phyloP scores from a whole-genome alignment of 208 protist species.

The Lotmaria passim region DNA sequence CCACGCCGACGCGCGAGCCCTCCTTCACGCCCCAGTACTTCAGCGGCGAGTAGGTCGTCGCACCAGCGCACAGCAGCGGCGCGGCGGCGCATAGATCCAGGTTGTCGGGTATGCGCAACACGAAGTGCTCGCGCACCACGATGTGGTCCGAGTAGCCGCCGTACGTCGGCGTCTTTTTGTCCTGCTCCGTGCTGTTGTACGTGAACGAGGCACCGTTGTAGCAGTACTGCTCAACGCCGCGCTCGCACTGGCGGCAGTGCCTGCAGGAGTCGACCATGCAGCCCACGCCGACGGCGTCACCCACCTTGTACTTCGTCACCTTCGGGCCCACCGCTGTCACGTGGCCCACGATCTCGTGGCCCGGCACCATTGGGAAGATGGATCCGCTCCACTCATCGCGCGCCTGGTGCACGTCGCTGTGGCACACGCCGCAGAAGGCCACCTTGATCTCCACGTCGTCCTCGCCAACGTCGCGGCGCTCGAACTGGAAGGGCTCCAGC shows the following conservation, averaged over 20 bases:
- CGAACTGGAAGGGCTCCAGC: constrained; percentile 56
- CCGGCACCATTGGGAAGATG: constrained; percentile 70
- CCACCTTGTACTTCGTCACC: constrained; percentile 83
- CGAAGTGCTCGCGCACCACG: constrained; percentile 69
- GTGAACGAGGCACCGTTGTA: constrained; percentile 48
- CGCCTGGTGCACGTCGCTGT: constrained; percentile 76
- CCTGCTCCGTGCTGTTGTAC: constrained; percentile 54
- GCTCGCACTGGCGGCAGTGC: constrained; percentile 63
- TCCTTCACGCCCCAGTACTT: constrained; percentile 64
- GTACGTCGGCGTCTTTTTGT: constrained; percentile 48
- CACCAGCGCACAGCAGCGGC: constrained; percentile 90
- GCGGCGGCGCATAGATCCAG: constrained; percentile 65
- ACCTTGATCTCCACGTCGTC: constrained; percentile 78
- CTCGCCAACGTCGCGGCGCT: constrained; percentile 39
- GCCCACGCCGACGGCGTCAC: constrained; percentile 85
- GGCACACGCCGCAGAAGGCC: constrained; percentile 83
- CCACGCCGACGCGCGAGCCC: constrained; percentile 72
- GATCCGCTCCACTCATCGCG: constrained; percentile 63
- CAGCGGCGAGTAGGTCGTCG: constrained; percentile 87
- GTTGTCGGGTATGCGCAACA: constrained; percentile 69
- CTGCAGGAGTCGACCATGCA: constrained; percentile 89
- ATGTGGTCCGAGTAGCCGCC: constrained; percentile 81
- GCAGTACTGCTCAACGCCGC: constrained; percentile 82
- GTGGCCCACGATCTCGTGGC: constrained; percentile 82
- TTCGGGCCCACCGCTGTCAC: constrained; percentile 61